phyloP scores from a whole-genome alignment of 306 rosid genomes.

The Cicer pinnatifidum region DNA sequence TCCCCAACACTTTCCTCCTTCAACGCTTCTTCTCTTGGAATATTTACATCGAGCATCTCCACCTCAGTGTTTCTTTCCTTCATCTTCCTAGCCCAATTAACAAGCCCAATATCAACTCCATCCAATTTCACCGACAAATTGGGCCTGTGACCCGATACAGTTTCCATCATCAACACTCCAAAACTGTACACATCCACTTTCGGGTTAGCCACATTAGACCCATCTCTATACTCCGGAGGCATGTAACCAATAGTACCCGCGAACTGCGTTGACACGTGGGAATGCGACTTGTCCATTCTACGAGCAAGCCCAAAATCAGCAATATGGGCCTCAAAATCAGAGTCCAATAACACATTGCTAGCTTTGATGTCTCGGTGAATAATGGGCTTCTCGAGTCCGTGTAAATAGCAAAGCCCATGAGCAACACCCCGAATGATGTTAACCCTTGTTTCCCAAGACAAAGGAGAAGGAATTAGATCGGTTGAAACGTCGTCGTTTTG shows the following conservation, averaged over 20 bases:
- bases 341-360: constrained; percentile 72
- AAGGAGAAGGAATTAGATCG: constrained; percentile 45
- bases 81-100: constrained; percentile 73
- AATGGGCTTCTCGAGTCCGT: constrained; percentile 69
- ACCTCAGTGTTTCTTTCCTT: constrained; percentile 52
- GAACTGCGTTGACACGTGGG: constrained; percentile 82
- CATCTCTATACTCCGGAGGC: constrained; percentile 88
- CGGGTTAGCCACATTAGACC: constrained; percentile 59
- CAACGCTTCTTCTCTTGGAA: constrained; percentile 57
- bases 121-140: constrained; percentile 54
- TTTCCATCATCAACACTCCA: constrained; percentile 79
- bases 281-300: constrained; percentile 50
- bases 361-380: constrained; percentile 89
- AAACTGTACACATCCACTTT: constrained; percentile 88
- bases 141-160: constrained; percentile 64
- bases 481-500: constrained; percentile 30
- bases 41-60: constrained; percentile 66
- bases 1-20: constrained; percentile 56
- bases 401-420: constrained; percentile 65
- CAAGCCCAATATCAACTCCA: constrained; percentile 53
- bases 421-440: constrained; percentile 71
- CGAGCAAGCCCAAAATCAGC: constrained; percentile 95
- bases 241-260: constrained; percentile 95
- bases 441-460: constrained; percentile 65
- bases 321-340: constrained; percentile 71